These are phyloP conservation scores for Kuraishia hungarica DNA, from an alignment of 805 yeast genomes.

Conservation along the genomic window DNA sequence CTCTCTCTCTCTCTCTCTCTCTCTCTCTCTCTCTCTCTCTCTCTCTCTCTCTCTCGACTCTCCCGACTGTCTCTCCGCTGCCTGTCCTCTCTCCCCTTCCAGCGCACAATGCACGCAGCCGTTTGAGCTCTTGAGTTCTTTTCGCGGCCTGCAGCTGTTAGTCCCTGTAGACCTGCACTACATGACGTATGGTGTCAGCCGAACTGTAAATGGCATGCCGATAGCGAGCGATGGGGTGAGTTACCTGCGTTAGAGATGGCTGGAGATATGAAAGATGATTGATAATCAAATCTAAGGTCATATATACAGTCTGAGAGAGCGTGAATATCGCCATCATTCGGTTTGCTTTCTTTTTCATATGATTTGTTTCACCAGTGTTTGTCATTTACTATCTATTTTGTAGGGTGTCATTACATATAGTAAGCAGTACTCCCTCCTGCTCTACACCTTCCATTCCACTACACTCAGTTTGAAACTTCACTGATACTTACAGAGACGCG, in stretches of 20 bases:
- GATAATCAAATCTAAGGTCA: neutral
- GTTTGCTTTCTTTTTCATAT: neutral
- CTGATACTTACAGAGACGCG: too few species aligned
- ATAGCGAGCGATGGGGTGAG: neutral
- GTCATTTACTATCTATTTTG: too few species aligned
- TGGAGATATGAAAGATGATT: neutral
- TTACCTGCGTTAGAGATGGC: neutral
- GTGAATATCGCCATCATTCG: too few species aligned
- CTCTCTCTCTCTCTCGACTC: neutral
- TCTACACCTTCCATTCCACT: too few species aligned
- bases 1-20: too few species aligned
- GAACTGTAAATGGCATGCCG: neutral
- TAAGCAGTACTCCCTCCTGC: too few species aligned
- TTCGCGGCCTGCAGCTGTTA: neutral
- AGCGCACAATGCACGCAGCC: neutral
- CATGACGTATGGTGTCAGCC: neutral
- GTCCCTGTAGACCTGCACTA: neutral
- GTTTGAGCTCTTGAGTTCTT: neutral
- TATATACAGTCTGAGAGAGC: too few species aligned
- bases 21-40: too few species aligned
- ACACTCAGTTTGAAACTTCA: too few species aligned
- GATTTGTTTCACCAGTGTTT: too few species aligned
- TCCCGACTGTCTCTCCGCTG: neutral
- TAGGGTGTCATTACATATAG: too few species aligned
- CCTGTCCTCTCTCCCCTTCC: neutral